Evolutionary conservation across 768 basidiomycete species (phyloP), one percentile per base, ranked within the genome.

Genomic region (Phanerochaete carnosa): DNA sequence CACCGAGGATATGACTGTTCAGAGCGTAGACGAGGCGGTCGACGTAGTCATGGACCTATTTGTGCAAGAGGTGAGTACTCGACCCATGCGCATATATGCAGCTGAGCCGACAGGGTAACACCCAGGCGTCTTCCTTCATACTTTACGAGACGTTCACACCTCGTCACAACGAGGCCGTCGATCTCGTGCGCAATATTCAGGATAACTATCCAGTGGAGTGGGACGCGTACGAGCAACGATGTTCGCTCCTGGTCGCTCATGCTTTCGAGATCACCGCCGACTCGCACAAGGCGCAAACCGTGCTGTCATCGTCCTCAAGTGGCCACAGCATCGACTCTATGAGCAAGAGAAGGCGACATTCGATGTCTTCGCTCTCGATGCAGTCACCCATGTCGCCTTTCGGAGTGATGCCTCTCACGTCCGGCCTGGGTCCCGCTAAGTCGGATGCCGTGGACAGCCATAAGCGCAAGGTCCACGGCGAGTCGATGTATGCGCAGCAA

Each of bases 61-160:
- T 11, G 4, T 25, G 5, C 7, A 29, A 6, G 23, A 49, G 25
- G 47, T 49, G 5, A 49, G 47, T 19, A 25, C 3, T 5, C 25
- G 19, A 3, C 8, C 26, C 16, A 43, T 12, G 39, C 19, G 39
- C 39, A 43, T 43, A 43, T 9, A 43, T 19, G 19, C 39, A n/a
- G 45, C 47, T 49, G 47, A 49, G 16, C 8, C 19, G 16, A n/a
- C 28, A 6, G 47, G 13, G n/a, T 22, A 23, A 35, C 23, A 32
- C 3, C 32, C 65, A 96, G 94, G 88, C 87, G 26, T 77, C 86
- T 16, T 76, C 80, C 37, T 96, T 96, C 65, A 79, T 83, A 59
- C 79, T 85, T 1, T 99, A 99, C 75, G 85, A 94, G 70, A 74
- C 81, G 13, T 98, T 94, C 68, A 98, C 96, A 69, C 84, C 92